phyloP scores from a whole-genome alignment of 805 yeast genomes.

The Starmerella riodocensis region DNA sequence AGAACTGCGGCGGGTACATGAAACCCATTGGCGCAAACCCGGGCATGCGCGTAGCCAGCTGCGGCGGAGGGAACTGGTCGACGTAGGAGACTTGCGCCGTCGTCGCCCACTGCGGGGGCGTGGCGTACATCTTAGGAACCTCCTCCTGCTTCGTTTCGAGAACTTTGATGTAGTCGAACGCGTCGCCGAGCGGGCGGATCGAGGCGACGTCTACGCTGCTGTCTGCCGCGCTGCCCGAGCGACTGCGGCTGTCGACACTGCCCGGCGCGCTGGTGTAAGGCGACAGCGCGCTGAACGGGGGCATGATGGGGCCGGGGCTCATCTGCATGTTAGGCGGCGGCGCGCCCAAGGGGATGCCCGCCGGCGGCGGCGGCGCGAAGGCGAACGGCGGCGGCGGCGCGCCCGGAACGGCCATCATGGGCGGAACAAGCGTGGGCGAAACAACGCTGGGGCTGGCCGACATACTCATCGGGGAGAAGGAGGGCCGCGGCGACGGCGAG shows the following conservation, averaged over 20 bases:
- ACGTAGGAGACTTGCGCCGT: slow-evolving; percentile 10
- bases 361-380: slow-evolving; percentile 7
- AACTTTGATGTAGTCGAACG: neutral
- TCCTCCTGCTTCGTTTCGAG: slow-evolving; percentile 31
- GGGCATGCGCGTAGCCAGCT: slow-evolving; percentile 6
- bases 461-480: slow-evolving; percentile 4
- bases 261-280: neutral
- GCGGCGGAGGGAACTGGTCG: slow-evolving; percentile 14
- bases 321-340: slow-evolving; percentile 19
- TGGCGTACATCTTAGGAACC: slow-evolving; percentile 13
- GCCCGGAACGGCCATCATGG: slow-evolving; percentile 11
- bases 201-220: slow-evolving; percentile 1
- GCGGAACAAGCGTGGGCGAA: slow-evolving; percentile 14
- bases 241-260: neutral
- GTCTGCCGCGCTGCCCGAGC: neutral
- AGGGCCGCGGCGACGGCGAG: slow-evolving; percentile 33
- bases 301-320: neutral
- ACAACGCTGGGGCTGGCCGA: slow-evolving; percentile 8
- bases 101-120: slow-evolving; percentile 19
- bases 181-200: neutral
- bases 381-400: slow-evolving; percentile 5
- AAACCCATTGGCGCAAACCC: slow-evolving; percentile 7
- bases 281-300: neutral
- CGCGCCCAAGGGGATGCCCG: slow-evolving; percentile 16
- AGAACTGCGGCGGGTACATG: slow-evolving; percentile 9